These are phyloP conservation scores for Cephaloascus albidus DNA, from an alignment of 805 yeast genomes.

Conservation along the genomic window DNA sequence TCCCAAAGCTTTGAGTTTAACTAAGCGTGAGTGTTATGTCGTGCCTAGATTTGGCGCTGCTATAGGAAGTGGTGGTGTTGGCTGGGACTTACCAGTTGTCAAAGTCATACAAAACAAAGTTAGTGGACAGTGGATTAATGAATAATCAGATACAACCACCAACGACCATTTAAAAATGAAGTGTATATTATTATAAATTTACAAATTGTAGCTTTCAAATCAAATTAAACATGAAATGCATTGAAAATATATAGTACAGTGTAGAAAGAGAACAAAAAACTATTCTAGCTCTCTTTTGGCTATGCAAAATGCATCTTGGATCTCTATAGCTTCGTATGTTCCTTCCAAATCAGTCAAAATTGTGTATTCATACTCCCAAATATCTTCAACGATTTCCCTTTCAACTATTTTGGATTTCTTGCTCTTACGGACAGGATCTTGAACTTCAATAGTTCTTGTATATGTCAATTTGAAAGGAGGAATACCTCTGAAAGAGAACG, in stretches of 20 bases:
- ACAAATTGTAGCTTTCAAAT: neutral
- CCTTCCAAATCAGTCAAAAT: slow-evolving; percentile 83
- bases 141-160: no score
- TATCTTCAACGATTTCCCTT: slow-evolving; percentile 57
- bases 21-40: slow-evolving; percentile 80
- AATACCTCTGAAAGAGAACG: slow-evolving; percentile 72
- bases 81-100: slow-evolving; percentile 78
- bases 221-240: neutral
- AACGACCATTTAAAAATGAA: no score
- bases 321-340: slow-evolving; percentile 83
- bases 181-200: no score
- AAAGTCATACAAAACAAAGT: slow-evolving; percentile 65
- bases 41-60: slow-evolving; percentile 85
- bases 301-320: slow-evolving; percentile 76
- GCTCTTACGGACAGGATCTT: slow-evolving; percentile 11
- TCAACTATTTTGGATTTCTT: slow-evolving; percentile 28
- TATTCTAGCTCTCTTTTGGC: slow-evolving; percentile 17
- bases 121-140: slow-evolving; percentile 58
- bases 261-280: no score
- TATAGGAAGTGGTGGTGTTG: slow-evolving; percentile 74
- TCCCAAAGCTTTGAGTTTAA: slow-evolving; percentile 50
- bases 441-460: slow-evolving; percentile 54
- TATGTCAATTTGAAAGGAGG: slow-evolving; percentile 90
- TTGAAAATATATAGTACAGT: no score
- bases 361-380: slow-evolving; percentile 58